Evolutionary conservation across 1,284 basidiomycete species (phyloP), one percentile per base, ranked within the genome.

Genomic region (Ustilago bromivora): DNA sequence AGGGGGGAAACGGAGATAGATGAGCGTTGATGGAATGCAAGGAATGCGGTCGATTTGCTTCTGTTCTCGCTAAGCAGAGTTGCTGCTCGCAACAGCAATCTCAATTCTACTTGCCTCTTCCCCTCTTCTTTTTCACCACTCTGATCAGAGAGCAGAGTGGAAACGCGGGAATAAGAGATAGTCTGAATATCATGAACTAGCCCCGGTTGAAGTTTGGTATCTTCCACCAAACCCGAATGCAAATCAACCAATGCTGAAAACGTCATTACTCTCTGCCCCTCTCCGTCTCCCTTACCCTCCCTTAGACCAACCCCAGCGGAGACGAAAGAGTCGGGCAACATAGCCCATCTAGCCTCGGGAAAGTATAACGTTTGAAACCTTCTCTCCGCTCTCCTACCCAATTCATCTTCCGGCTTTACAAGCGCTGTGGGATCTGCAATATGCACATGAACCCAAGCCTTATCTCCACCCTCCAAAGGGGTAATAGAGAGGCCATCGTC

Each of bases 401-500:
- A 49, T 94, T 96, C 1, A 87, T 82, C 0, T 91, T 90, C 55
- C 0, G 91, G 92, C 17, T 91, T 91, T n/a, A 99, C 88, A 66
- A 92, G 83, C 2, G 92, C 88, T 0, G 94, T 96, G 0, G 96
- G 96, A 85, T 99, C 96, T 9, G 97, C 96, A 62, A 99, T 89
- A 84, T 99, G 96, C 19, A 93, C 89, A 81, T 98, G 96, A 15
- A 97, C 83, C 97, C 97, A 99, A 59, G 73, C 88, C 82, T 66
- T 52, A 0, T 71, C 69, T 13, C 76, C n/a, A 19, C 43, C 67
- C 4, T 58, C 3, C 23, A 91, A 88, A 2, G 87, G 78, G 75
- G 93, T 53, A 5, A 98, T 84, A 0, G 95, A 96, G 40, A 99
- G 84, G 1, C 95, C 97, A 85, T 99, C 97, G 82, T 99, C 97